These are phyloP conservation scores for Rutstroemia sp. DNA, from an alignment of 2,329 filamentous ascomycete species.

Conservation along the genomic window DNA sequence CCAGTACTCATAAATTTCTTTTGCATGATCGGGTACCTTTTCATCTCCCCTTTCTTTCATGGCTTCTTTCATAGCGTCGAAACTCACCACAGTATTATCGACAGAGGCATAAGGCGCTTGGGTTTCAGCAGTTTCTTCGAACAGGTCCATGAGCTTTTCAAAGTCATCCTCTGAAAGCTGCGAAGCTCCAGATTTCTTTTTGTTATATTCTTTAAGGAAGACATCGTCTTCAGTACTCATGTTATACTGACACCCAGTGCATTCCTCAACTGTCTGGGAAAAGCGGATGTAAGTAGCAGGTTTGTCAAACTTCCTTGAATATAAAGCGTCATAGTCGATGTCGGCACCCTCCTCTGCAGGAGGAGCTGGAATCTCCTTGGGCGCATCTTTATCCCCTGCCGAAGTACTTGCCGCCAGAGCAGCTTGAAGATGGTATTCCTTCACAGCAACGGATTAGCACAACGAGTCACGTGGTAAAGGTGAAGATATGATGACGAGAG, in stretches of 20 bases:
- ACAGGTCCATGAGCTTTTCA: conserved; percentile 89
- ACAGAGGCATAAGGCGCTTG: conserved; percentile 86
- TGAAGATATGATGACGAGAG: conserved; percentile 3
- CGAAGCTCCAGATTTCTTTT: conserved; percentile 53
- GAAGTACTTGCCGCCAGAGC: conserved; percentile 22
- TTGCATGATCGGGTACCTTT: conserved; percentile 50
- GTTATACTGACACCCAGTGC: conserved; percentile 83
- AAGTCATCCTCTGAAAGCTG: conserved; percentile 85
- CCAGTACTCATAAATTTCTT: conserved; percentile 87
- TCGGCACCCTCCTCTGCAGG: conserved; percentile 53
- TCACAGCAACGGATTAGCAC: too few species aligned
- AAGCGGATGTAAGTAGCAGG: conserved; percentile 94
- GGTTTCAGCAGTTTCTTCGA: conserved; percentile 76
- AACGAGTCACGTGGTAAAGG: not conserved
- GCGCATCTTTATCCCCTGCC: conserved; percentile 22
- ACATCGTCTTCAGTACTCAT: conserved; percentile 87
- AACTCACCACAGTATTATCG: conserved; percentile 77
- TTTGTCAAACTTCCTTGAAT: conserved; percentile 70
- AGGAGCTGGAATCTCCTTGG: conserved; percentile 51
- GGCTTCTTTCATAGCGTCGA: conserved; percentile 67
- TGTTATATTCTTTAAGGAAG: conserved; percentile 78
- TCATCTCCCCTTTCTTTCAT: conserved; percentile 44
- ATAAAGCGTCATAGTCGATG: conserved; percentile 83
- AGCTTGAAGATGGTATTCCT: conserved; percentile 33
- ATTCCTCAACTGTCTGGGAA: conserved; percentile 96